phyloP scores from a whole-genome alignment of 768 basidiomycete species.

The Russula sp. region DNA sequence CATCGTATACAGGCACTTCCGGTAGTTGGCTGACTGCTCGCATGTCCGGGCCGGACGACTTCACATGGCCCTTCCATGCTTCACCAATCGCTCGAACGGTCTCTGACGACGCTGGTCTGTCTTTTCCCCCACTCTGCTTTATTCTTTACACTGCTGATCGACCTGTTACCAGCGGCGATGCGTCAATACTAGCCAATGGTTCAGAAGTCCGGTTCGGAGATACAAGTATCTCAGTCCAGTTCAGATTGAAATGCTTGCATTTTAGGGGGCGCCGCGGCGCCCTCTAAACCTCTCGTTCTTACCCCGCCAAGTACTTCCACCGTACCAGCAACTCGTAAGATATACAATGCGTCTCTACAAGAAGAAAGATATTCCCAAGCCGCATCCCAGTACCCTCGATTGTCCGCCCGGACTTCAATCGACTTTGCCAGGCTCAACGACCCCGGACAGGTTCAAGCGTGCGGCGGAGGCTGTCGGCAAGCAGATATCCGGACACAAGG shows the following conservation, averaged over 20 bases:
- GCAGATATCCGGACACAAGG: conserved; percentile 18
- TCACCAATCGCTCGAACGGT: no score
- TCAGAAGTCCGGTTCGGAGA: not conserved
- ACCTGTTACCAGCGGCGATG: not conserved
- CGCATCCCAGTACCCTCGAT: not conserved
- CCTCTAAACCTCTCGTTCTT: conserved; percentile 13
- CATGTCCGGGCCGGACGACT: no score
- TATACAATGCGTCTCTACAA: conserved; percentile 27
- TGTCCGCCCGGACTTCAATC: not conserved
- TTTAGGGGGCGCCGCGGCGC: not conserved
- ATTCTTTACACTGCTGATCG: no score
- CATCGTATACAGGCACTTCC: no score
- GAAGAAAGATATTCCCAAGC: conserved; percentile 7
- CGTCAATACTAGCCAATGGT: not conserved
- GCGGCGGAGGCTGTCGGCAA: conserved; percentile 22
- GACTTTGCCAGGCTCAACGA: not conserved
- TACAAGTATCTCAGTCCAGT: not conserved
- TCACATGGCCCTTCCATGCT: no score
- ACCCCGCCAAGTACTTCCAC: conserved; percentile 16
- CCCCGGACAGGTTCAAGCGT: conserved; percentile 9
- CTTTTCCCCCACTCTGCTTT: no score
- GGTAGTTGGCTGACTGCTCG: no score
- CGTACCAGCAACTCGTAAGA: conserved; percentile 24
- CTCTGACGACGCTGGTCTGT: no score
- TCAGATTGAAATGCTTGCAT: conserved; percentile 8